These are phyloP conservation scores for Pseudocohnilembus persalinus DNA, from an alignment of 169 alveolate genomes.

Conservation along the genomic window DNA sequence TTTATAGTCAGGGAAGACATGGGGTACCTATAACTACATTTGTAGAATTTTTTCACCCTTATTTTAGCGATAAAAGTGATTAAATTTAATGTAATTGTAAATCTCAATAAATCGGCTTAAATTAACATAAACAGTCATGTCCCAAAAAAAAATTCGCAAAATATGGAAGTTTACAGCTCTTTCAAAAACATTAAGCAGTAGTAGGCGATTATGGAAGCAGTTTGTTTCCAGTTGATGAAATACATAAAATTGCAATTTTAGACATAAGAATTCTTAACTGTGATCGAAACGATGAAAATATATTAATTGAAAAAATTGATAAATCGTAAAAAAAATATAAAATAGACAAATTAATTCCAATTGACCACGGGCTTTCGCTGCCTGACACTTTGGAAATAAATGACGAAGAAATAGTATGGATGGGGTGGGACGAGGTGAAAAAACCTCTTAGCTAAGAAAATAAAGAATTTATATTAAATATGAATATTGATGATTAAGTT, in stretches of 20 bases:
- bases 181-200: slow-evolving; percentile 89
- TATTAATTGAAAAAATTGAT: slow-evolving; percentile 86
- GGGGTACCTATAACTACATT: slow-evolving; percentile 97
- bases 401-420: slow-evolving; percentile 98
- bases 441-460: slow-evolving; percentile 64
- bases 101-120: neutral
- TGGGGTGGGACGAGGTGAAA: slow-evolving; percentile 96
- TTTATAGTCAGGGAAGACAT: slow-evolving; percentile 72
- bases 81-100: slow-evolving; percentile 24
- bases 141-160: slow-evolving; percentile 23
- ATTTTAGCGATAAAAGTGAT: slow-evolving; percentile 73
- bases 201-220: slow-evolving; percentile 94
- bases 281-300: slow-evolving; percentile 98
- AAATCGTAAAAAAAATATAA: slow-evolving; percentile 40
- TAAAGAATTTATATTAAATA: slow-evolving; percentile 58
- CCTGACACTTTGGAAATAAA: slow-evolving; percentile 97
- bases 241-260: slow-evolving; percentile 93
- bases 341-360: slow-evolving; percentile 91
- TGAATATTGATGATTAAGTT: slow-evolving; percentile 72
- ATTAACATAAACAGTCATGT: slow-evolving; percentile 1
- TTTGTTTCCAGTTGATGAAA: slow-evolving; percentile 93
- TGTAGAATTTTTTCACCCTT: slow-evolving; percentile 96
- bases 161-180: slow-evolving; percentile 80
- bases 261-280: slow-evolving; percentile 97
- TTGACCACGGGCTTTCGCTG: slow-evolving; percentile 97